These are phyloP conservation scores for Fagopyrum tataricum DNA, from an alignment of 148 eudicot genomes.

Conservation along the genomic window DNA sequence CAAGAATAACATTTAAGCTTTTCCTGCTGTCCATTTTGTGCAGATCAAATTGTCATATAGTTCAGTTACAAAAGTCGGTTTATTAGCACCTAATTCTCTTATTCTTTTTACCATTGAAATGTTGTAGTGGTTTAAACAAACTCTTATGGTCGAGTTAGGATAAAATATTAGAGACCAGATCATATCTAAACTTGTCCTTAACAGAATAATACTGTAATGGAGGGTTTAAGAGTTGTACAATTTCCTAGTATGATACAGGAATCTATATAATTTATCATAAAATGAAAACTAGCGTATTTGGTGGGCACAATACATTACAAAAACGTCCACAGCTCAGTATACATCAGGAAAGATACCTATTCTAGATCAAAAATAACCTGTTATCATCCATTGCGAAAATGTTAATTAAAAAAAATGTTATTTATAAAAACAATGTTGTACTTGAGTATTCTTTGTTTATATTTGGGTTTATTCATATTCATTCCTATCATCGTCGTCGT, in stretches of 20 bases:
- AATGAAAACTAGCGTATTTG: no score
- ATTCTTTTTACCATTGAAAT: no score
- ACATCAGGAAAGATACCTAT: background rate
- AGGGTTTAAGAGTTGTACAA: no score
- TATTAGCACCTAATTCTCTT: no score
- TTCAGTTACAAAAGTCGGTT: slow-evolving; percentile 73
- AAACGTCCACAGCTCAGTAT: background rate
- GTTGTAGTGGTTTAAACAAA: no score
- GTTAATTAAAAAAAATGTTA: no score
- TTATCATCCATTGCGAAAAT: background rate
- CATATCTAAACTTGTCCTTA: no score
- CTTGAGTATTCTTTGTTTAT: background rate
- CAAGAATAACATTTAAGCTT: background rate
- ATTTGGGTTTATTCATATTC: background rate
- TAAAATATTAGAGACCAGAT: no score
- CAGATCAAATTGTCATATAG: slow-evolving; percentile 82
- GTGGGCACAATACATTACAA: background rate
- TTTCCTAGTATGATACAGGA: no score
- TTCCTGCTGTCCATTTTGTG: slow-evolving; percentile 4
- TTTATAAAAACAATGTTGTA: background rate
- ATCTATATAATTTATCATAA: no score
- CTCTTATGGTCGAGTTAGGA: no score
- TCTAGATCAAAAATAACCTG: background rate
- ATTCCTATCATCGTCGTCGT: background rate
- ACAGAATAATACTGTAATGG: no score